Evolutionary conservation across 2,329 filamentous ascomycete species (phyloP).

Genomic region (Aspergillus tubingensis): DNA sequence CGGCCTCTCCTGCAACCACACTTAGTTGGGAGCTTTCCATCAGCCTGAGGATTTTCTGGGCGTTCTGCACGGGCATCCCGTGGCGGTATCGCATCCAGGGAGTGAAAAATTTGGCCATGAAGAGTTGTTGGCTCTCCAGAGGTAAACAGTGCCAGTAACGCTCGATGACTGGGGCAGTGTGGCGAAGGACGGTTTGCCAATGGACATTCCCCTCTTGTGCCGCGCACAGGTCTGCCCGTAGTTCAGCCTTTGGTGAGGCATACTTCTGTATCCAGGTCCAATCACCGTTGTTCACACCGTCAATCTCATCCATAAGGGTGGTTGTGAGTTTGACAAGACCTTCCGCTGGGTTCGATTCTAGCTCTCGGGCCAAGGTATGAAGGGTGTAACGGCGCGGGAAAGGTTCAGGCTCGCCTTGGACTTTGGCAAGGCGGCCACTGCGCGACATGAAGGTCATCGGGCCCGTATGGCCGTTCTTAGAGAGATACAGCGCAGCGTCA

Average conservation of each 20-base stretch:
- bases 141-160: slow-evolving; percentile 12
- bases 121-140: slow-evolving; percentile 7
- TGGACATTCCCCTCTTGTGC: background rate
- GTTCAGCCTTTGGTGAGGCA: slow-evolving; percentile 2
- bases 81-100: slow-evolving; percentile 16
- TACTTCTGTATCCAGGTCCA: slow-evolving; percentile 16
- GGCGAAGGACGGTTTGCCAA: slow-evolving; percentile 11
- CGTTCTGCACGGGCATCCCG: slow-evolving; percentile 13
- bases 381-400: slow-evolving; percentile 10
- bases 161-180: slow-evolving; percentile 12
- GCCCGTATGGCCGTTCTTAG: slow-evolving; percentile 11
- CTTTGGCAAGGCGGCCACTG: slow-evolving; percentile 14
- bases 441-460: slow-evolving; percentile 15
- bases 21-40: slow-evolving; percentile 9
- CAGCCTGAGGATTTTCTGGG: slow-evolving; percentile 7
- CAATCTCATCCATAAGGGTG: slow-evolving; percentile 14
- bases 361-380: slow-evolving; percentile 4
- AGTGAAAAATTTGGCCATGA: slow-evolving; percentile 15
- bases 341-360: slow-evolving; percentile 4
- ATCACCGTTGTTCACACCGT: slow-evolving; percentile 4
- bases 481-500: slow-evolving; percentile 10
- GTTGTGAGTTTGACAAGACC: slow-evolving; percentile 10
- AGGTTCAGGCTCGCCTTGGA: slow-evolving; percentile 10
- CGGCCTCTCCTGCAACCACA: slow-evolving; percentile 7
- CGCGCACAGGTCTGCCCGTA: slow-evolving; percentile 2